Base-by-base conservation (phyloP, 371 early-diverging fungal species). In the Fennellomyces sp. region DNA sequence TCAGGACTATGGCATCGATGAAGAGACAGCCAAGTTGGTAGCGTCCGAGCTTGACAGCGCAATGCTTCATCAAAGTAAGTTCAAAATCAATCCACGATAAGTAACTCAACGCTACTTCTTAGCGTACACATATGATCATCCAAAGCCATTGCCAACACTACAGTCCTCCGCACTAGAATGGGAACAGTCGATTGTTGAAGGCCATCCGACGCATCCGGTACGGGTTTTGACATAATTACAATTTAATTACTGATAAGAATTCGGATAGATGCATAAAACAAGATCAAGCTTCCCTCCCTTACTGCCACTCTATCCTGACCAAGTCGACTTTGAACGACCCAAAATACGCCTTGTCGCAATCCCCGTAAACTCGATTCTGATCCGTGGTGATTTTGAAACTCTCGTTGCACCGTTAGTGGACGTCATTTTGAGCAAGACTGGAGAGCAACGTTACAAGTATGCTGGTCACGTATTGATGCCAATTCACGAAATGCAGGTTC, bases 131-230 rank as follows among this genome's bases (percentile, higher is more conserved):
- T 90, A 85, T 67, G 72, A 72, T 53, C 65, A 80, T 55, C 82
- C 78, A 38, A 76, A 75, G n/a, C 60, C 76, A 1, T 49, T 72
- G 2, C 90, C 85, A n/a, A 65, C 64, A 26, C 63, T 87, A 19
- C 35, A 61, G 2, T 75, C 66, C 83, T 6, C 68, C 77, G 4
- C 65, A 87, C 17, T 81, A 84, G 52, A n/a, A n/a, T 91, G 91
- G 91, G 91, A 91, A 60, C 87, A 87, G 60, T 70, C 79, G 41
- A 77, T 90, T 17, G 65, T 88, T 13, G 91, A 91, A 62, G 91
- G 91, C n/a, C 91, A 91, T 61, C 84, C 88, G 21, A 87, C 88
- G 0, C 91, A 91, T 63, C 91, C 91, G 7, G 85, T 86, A 82
- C n/a, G n/a, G n/a, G n/a, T n/a, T n/a, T n/a, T n/a, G n/a, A n/a